phyloP scores from a whole-genome alignment of 176 grass and related monocot species.

The Poa annua region DNA sequence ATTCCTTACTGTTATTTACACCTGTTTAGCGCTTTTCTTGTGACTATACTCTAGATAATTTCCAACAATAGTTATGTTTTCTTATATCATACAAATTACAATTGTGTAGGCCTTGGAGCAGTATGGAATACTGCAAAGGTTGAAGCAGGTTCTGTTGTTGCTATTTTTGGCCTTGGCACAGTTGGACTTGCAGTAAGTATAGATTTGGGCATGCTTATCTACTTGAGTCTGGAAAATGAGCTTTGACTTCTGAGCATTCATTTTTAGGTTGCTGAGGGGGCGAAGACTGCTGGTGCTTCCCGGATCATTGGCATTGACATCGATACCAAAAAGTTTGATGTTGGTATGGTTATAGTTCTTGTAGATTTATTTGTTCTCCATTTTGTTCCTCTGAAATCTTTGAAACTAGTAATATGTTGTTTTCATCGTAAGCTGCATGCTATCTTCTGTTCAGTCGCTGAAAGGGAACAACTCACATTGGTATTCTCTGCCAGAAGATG shows the following conservation, averaged over 20 bases:
- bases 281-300: constrained; percentile 86
- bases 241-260: constrained; percentile 8
- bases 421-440: not conserved
- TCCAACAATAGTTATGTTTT: not conserved
- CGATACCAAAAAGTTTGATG: constrained; percentile 90
- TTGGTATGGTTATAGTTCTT: constrained; percentile 52
- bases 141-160: constrained; percentile 81
- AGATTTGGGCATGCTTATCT: not conserved
- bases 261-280: constrained; percentile 88
- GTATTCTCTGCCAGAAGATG: not conserved
- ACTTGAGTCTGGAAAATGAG: constrained; percentile 8
- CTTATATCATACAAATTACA: constrained; percentile 29
- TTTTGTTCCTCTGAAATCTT: not conserved
- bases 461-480: not conserved
- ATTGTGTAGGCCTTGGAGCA: constrained; percentile 83
- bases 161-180: constrained; percentile 97
- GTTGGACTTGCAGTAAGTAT: constrained; percentile 94
- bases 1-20: constrained; percentile 4
- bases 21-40: not conserved
- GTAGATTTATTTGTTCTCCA: not conserved
- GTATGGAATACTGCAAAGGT: constrained; percentile 99
- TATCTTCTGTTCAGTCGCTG: not conserved
- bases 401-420: not conserved
- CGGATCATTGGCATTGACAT: constrained; percentile 96
- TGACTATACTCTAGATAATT: constrained; percentile 1